These are phyloP conservation scores for Stephanodiscus minutulus DNA, from an alignment of 108 stramenopile genomes.

Conservation along the genomic window DNA sequence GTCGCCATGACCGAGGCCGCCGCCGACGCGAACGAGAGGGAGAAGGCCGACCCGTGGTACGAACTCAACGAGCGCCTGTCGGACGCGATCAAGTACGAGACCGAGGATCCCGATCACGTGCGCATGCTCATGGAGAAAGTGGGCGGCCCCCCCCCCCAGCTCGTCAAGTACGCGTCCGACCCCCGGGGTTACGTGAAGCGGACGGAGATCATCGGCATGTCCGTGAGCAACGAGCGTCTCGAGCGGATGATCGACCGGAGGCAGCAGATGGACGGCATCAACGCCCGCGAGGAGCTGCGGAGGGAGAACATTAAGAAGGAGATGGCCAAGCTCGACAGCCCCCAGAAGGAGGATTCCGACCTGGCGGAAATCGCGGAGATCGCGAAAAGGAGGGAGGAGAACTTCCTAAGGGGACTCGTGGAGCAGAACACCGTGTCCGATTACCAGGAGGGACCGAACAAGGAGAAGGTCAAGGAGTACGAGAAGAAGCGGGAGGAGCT, in stretches of 20 bases:
- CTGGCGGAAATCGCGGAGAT: constrained; percentile 45
- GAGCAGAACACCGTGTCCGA: constrained; percentile 12
- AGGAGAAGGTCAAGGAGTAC: constrained; percentile 27
- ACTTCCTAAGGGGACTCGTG: constrained; percentile 8
- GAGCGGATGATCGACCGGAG: constrained; percentile 18
- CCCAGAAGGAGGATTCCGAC: constrained; percentile 51
- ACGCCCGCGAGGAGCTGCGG: constrained; percentile 53
- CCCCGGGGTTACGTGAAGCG: constrained; percentile 63
- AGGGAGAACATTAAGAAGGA: constrained; percentile 65
- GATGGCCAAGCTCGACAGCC: constrained; percentile 57
- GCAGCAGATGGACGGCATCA: constrained; percentile 38
- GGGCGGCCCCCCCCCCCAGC: constrained; percentile 75
- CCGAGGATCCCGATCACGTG: constrained; percentile 62
- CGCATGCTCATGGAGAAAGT: constrained; percentile 55
- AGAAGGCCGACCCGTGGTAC: constrained; percentile 78
- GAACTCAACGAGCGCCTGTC: constrained; percentile 76
- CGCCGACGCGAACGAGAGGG: constrained; percentile 59
- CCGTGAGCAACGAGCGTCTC: constrained; percentile 47
- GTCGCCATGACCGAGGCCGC: constrained; percentile 58
- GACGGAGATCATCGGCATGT: constrained; percentile 74
- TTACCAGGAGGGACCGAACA: constrained; percentile 23
- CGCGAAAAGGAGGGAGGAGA: constrained; percentile 19
- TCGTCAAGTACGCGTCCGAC: constrained; percentile 37
- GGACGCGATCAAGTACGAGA: constrained; percentile 71
- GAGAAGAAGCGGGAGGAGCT: constrained; percentile 64